Evolutionary conservation across 345 rosid genomes (phyloP), one percentile per base, ranked within the genome.

Genomic region (Linum trigynum): DNA sequence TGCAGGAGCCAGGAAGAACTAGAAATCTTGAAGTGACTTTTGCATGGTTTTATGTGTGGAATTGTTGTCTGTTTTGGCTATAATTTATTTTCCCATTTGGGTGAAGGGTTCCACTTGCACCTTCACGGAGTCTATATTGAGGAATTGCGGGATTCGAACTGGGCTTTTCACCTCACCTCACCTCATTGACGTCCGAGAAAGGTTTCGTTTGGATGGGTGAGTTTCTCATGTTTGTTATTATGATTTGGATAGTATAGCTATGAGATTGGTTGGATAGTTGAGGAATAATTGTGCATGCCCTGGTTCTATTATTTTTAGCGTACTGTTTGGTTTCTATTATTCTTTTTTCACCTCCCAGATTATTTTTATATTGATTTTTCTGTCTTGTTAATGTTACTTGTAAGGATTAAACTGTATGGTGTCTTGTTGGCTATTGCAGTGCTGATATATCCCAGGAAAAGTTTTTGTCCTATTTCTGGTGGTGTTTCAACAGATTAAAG

Each of bases 131-230:
- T 87, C 95, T 41, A 90, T 90, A 66, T 80, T 94, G 45, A 89
- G 91, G 38, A 73, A 78, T 58, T 90, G 86, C 68, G 92, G 97
- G 64, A 87, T 91, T 70, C 89, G 69, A 66, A 94, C 96, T 11
- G 97, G 99, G 55, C 88, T 94, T 58, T 94, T 94, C 74, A 88
- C 95, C 1, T 94, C 97, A 65, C 99, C 99, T 72, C 97, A 88
- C 74, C 92, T 94, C 66, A 83, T 90, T 9, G 96, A 88, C 83
- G 83, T 90, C 57, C 77, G 99, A 37, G 95, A 94, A 81, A 84
- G 99, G 72, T 94, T 94, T 69, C 89, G 87, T 59, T 71, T 94
- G 73, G 79, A 88, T 66, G 92, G 99, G 97, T 94, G 67, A 84
- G 84, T 60, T 70, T 68, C 63, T 66, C 51, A 60, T 65, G 57